phyloP scores from a whole-genome alignment of 78 protist species.

The Polysphondylium violaceum region DNA sequence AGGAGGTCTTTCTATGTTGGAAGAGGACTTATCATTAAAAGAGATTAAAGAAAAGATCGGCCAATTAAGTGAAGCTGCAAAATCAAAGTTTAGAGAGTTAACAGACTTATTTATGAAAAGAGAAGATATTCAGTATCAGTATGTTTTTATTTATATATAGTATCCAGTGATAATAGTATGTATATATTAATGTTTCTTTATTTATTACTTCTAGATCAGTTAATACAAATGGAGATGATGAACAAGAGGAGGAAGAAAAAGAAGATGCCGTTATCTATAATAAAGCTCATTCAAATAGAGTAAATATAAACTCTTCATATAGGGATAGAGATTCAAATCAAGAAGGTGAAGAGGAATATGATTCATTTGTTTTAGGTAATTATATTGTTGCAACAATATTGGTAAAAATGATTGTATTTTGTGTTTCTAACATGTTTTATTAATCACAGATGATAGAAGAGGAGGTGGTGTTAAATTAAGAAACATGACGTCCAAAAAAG shows the following conservation, averaged over 20 bases:
- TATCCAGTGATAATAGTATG: too few species aligned
- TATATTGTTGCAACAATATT: too few species aligned
- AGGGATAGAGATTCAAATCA: not conserved
- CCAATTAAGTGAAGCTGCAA: constrained; percentile 67
- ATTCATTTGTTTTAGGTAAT: constrained; percentile 18
- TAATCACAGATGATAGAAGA: too few species aligned
- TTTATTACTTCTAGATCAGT: not conserved
- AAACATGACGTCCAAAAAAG: too few species aligned
- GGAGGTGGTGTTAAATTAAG: too few species aligned
- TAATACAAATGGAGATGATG: constrained; percentile 3
- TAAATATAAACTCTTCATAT: not conserved
- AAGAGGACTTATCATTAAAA: constrained; percentile 49
- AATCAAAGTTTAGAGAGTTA: constrained; percentile 54
- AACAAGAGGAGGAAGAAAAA: constrained; percentile 39
- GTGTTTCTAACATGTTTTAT: too few species aligned
- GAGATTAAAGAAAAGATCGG: constrained; percentile 52
- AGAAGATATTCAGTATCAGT: constrained; percentile 59
- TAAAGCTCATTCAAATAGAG: not conserved
- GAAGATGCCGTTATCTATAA: not conserved
- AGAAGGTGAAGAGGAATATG: not conserved
- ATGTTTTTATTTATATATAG: constrained; percentile 1
- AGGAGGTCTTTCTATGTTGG: constrained; percentile 35
- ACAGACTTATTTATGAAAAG: constrained; percentile 58
- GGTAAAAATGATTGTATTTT: too few species aligned
- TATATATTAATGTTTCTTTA: too few species aligned